A percentile compares a stretch with the other conserved stretches of the same genome.
Evolutionary conservation across 2,329 filamentous ascomycete genomes (phyloP).

Genomic region (Penicillium expansum): DNA sequence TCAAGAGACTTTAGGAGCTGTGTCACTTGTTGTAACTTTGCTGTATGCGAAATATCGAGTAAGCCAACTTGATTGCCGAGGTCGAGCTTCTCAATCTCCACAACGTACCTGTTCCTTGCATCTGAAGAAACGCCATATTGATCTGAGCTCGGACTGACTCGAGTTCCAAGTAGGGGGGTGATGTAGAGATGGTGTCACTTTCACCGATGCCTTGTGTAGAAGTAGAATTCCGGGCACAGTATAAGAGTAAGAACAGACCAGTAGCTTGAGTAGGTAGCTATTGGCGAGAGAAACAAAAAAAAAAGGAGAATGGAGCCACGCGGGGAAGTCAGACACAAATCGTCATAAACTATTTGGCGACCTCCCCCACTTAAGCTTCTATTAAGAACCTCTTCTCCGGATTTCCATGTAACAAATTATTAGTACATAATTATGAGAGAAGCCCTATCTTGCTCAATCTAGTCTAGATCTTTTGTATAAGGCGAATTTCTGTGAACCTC

Average conservation of each 20-base stretch:
- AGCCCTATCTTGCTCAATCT: no score
- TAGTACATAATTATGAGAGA: background rate
- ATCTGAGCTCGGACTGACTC: background rate
- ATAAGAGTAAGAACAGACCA: background rate
- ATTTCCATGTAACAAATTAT: background rate
- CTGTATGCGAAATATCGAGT: constrained; percentile 40
- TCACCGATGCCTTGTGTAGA: background rate
- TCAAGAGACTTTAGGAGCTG: constrained; percentile 61
- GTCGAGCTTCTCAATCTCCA: background rate
- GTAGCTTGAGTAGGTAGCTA: background rate
- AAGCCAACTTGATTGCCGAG: background rate
- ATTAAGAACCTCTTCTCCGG: background rate
- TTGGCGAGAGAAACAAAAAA: background rate
- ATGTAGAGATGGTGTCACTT: background rate
- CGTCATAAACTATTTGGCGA: constrained; percentile 5
- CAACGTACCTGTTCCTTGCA: constrained; percentile 30
- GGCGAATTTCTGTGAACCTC: background rate
- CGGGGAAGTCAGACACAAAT: constrained; percentile 10
- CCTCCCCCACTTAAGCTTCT: constrained; percentile 8
- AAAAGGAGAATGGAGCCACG: constrained; percentile 8
- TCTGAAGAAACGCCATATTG: constrained; percentile 27
- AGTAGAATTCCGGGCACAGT: background rate
- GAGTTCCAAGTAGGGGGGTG: background rate
- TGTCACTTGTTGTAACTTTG: constrained; percentile 67
- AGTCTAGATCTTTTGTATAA: background rate